Conservation (phyloP, 2,329 filamentous ascomycete genomes). For the Sordariomycetes sp. region DNA sequence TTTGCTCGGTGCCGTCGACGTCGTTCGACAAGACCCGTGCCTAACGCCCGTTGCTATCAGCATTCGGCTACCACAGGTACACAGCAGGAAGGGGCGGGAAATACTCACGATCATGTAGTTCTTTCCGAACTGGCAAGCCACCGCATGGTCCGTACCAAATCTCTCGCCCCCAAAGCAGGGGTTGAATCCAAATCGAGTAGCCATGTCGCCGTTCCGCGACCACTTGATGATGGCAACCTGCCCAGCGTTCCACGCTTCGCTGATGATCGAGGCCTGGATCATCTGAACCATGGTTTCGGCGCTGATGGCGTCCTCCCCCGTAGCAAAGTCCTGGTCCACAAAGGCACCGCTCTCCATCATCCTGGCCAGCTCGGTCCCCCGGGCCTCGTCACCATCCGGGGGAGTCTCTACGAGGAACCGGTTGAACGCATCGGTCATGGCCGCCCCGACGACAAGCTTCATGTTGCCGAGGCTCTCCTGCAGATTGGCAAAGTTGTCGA, state of each 20-base stretch:
- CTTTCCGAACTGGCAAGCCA: not conserved
- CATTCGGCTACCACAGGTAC: not conserved
- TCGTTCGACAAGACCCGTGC: too few relatives aligned
- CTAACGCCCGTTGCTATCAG: too few relatives aligned
- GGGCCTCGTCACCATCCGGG: not conserved
- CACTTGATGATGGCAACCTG: not conserved
- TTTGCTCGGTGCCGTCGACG: not conserved
- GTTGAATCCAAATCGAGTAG: not conserved
- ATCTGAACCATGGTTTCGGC: not conserved
- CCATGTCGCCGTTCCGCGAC: not conserved
- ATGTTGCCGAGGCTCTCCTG: slow-evolving; percentile 1
- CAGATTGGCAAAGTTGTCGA: not conserved
- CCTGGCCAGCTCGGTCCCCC: slow-evolving; percentile 1
- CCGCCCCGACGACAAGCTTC: not conserved
- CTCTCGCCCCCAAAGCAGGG: not conserved
- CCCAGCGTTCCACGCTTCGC: not conserved
- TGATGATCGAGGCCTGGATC: not conserved
- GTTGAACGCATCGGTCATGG: not conserved
- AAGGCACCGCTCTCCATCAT: slow-evolving; percentile 1
- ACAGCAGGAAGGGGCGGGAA: not conserved
- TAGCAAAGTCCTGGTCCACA: slow-evolving; percentile 5
- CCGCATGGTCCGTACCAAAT: not conserved
- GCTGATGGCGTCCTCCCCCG: not conserved
- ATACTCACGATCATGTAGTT: not conserved
- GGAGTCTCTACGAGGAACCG: not conserved